These are phyloP conservation scores for Sicyos baderoa DNA, from an alignment of 306 rosid species.

Conservation along the genomic window DNA sequence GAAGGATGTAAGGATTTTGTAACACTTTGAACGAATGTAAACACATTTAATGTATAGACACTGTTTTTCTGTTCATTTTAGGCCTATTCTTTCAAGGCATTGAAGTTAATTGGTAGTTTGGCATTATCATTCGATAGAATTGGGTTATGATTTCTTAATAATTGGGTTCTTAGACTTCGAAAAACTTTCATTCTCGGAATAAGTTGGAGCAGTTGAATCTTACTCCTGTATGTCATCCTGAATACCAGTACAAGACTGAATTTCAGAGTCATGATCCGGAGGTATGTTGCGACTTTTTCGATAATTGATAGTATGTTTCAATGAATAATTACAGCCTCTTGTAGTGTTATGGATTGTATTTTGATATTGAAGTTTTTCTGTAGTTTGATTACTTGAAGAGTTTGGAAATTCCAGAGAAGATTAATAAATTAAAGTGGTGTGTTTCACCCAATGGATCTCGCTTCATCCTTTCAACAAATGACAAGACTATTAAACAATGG, in stretches of 20 bases:
- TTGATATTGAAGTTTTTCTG: background rate
- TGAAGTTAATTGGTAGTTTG: slow-evolving; percentile 28
- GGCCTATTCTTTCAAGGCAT: slow-evolving; percentile 22
- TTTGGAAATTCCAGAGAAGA: slow-evolving; percentile 51
- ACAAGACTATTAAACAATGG: slow-evolving; percentile 66
- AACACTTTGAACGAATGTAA: slow-evolving; percentile 6
- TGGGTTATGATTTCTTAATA: slow-evolving; percentile 20
- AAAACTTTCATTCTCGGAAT: slow-evolving; percentile 23
- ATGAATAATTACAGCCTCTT: background rate
- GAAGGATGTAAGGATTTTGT: slow-evolving; percentile 39
- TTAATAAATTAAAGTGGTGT: slow-evolving; percentile 56
- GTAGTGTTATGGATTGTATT: background rate
- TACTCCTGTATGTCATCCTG: slow-evolving; percentile 28
- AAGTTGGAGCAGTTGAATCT: slow-evolving; percentile 49
- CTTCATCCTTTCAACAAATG: slow-evolving; percentile 52
- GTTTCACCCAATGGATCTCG: slow-evolving; percentile 39
- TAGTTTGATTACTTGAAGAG: slow-evolving; percentile 59
- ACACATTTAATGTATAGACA: background rate
- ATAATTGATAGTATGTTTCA: background rate
- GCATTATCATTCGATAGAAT: slow-evolving; percentile 26
- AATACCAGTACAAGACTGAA: slow-evolving; percentile 45
- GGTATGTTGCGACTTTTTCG: slow-evolving; percentile 26
- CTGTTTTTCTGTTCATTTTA: slow-evolving; percentile 21
- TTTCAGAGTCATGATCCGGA: slow-evolving; percentile 69
- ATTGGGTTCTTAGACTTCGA: slow-evolving; percentile 36